Percentiles rank a stretch among this genome's conserved stretches.
Conservation (phyloP, 192 early-diverging fungal species). For the Radiomyces spectabilis region DNA sequence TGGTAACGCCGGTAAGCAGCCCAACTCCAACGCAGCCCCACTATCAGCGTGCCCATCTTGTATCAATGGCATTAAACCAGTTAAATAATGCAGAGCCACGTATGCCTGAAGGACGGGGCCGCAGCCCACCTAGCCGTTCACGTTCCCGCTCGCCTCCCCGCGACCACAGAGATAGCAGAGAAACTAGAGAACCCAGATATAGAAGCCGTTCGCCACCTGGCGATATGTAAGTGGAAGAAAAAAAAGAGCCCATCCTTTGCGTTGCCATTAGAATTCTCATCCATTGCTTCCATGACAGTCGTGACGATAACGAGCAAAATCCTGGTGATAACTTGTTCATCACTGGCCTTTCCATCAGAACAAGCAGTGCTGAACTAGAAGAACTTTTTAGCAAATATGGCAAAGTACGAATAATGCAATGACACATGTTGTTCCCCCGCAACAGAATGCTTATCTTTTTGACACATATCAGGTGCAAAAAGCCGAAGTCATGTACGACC, state of each 20-base stretch:
- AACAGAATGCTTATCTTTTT: too few relatives aligned
- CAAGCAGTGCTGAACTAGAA: constrained; percentile 57
- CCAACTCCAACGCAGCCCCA: not conserved
- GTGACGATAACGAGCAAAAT: constrained; percentile 29
- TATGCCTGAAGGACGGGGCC: constrained; percentile 20
- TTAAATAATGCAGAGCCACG: constrained; percentile 7
- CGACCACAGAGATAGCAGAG: constrained; percentile 16
- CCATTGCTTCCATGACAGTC: not conserved
- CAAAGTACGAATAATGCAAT: constrained; percentile 37
- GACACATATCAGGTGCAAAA: constrained; percentile 68
- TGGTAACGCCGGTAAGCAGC: not conserved
- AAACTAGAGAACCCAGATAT: too few relatives aligned
- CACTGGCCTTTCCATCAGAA: constrained; percentile 54
- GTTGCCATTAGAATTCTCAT: not conserved
- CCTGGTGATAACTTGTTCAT: constrained; percentile 73
- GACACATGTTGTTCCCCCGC: too few relatives aligned
- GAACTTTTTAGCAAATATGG: constrained; percentile 65
- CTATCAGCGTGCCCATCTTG: not conserved
- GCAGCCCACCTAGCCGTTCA: constrained; percentile 21
- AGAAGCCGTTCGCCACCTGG: constrained; percentile 29
- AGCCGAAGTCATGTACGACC: constrained; percentile 70
- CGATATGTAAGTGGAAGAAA: constrained; percentile 1
- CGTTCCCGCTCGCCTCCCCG: constrained; percentile 25
- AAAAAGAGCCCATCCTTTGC: not conserved
- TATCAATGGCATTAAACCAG: not conserved